Evolutionary conservation across 2,329 filamentous ascomycete genomes (phyloP).

Genomic region (Stagonosporopsis tanaceti): DNA sequence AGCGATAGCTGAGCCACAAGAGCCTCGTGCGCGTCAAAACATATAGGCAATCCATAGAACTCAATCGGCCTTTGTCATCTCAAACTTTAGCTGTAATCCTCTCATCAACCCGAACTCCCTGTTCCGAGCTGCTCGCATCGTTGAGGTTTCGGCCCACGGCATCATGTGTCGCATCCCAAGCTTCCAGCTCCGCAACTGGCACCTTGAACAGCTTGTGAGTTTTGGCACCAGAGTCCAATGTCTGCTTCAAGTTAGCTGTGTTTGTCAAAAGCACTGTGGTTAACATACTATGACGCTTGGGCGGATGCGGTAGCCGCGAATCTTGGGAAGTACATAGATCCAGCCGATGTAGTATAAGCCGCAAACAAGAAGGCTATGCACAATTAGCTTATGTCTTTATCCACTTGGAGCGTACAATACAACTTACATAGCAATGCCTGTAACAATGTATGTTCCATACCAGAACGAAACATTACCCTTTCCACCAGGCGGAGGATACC

Average conservation of each 20-base stretch:
- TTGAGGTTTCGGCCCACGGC: conserved; percentile 35
- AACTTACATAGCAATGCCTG: conserved; percentile 68
- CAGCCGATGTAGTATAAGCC: conserved; percentile 66
- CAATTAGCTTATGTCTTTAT: background rate
- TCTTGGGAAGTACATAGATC: conserved; percentile 64
- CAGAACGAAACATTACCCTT: conserved; percentile 74
- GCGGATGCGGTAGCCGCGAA: conserved; percentile 63
- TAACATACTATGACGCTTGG: conserved; percentile 61
- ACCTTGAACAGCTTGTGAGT: conserved; percentile 64
- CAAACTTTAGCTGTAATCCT: background rate
- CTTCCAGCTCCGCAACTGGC: conserved; percentile 57
- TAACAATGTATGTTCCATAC: conserved; percentile 72
- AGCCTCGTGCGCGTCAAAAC: background rate
- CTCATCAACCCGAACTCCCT: conserved; percentile 1
- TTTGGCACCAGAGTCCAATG: conserved; percentile 45
- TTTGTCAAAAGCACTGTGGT: conserved; percentile 48
- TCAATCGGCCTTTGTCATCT: background rate
- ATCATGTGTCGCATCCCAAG: conserved; percentile 69
- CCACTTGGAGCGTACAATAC: background rate
- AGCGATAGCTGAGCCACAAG: background rate
- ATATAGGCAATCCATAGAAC: background rate
- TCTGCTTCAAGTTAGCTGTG: background rate
- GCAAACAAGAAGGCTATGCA: conserved; percentile 59
- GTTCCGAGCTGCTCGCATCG: background rate
- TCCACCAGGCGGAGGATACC: conserved; percentile 71